phyloP scores from a whole-genome alignment of 768 basidiomycete genomes.

The Tremella fuciformis region DNA sequence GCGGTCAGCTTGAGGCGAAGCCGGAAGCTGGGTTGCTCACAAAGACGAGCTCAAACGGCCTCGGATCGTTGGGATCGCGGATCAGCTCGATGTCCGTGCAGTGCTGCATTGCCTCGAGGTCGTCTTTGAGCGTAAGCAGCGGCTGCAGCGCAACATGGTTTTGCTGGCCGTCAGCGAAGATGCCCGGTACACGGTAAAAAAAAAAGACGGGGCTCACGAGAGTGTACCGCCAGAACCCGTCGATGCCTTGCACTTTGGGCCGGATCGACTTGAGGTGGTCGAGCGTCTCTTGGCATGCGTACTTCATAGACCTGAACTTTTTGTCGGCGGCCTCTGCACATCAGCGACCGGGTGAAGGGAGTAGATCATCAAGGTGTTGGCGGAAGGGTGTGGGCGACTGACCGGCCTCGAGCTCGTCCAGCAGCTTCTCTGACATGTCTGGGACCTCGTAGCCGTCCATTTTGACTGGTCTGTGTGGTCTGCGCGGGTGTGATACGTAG shows the following conservation, averaged over 20 bases:
- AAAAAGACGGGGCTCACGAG: slow-evolving; percentile 24
- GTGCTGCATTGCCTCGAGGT: slow-evolving; percentile 76
- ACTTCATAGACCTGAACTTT: slow-evolving; percentile 20
- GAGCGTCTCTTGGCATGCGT: slow-evolving; percentile 20
- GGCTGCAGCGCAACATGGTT: background rate
- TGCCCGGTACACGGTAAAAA: background rate
- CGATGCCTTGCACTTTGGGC: slow-evolving; percentile 31
- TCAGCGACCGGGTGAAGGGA: slow-evolving; percentile 1
- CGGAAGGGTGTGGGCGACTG: slow-evolving; percentile 9
- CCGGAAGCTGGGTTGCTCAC: slow-evolving; percentile 58
- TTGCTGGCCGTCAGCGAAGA: background rate
- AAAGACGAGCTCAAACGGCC: slow-evolving; percentile 83
- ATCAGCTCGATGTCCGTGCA: slow-evolving; percentile 81
- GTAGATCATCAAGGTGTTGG: background rate
- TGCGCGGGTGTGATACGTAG: too few species aligned
- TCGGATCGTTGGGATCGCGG: slow-evolving; percentile 68
- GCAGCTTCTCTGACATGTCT: slow-evolving; percentile 22
- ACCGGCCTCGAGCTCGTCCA: slow-evolving; percentile 26
- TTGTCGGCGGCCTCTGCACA: slow-evolving; percentile 24
- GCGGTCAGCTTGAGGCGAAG: slow-evolving; percentile 4
- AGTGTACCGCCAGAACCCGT: slow-evolving; percentile 45
- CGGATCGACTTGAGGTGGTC: slow-evolving; percentile 24
- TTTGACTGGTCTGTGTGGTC: background rate
- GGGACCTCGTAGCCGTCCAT: slow-evolving; percentile 11
- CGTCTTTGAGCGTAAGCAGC: slow-evolving; percentile 53